Percentiles rank a stretch among this genome's conserved stretches.
Evolutionary conservation across 306 rosid genomes (phyloP).

Genomic region (Quillaja saponaria): DNA sequence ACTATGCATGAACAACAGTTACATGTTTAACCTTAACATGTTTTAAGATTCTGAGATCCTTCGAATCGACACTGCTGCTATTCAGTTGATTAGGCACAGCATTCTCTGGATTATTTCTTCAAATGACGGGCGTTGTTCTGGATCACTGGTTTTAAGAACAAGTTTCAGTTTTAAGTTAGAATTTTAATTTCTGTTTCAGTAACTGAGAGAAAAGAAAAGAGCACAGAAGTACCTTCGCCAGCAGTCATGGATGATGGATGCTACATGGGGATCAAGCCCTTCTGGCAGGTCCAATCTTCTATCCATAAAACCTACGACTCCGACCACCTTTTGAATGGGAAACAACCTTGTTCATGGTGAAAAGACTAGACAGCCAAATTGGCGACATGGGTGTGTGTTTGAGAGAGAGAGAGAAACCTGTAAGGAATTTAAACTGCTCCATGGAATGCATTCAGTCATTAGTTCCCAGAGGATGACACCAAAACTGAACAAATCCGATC

Average conservation of each 20-base stretch:
- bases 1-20: conserved; percentile 8
- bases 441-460: conserved; percentile 66
- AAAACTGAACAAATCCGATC: conserved; percentile 75
- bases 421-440: conserved; percentile 59
- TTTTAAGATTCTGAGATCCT: conserved; percentile 39
- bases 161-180: conserved; percentile 27
- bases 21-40: conserved; percentile 13
- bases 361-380: background rate
- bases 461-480: conserved; percentile 83
- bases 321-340: conserved; percentile 62
- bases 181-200: conserved; percentile 5
- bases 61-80: conserved; percentile 35
- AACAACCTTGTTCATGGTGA: conserved; percentile 17
- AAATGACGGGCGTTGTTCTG: conserved; percentile 68
- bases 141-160: conserved; percentile 51
- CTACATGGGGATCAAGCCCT: conserved; percentile 57
- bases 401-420: conserved; percentile 52
- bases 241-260: conserved; percentile 61
- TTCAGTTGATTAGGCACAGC: conserved; percentile 37
- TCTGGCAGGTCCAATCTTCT: conserved; percentile 73
- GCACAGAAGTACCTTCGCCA: conserved; percentile 57
- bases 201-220: background rate
- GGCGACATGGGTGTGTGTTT: background rate
- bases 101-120: conserved; percentile 61
- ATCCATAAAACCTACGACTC: conserved; percentile 82